A percentile compares a stretch with the other conserved stretches of the same genome.
phyloP scores from a whole-genome alignment of 805 yeast species.

The Ogataea ramenticola region DNA sequence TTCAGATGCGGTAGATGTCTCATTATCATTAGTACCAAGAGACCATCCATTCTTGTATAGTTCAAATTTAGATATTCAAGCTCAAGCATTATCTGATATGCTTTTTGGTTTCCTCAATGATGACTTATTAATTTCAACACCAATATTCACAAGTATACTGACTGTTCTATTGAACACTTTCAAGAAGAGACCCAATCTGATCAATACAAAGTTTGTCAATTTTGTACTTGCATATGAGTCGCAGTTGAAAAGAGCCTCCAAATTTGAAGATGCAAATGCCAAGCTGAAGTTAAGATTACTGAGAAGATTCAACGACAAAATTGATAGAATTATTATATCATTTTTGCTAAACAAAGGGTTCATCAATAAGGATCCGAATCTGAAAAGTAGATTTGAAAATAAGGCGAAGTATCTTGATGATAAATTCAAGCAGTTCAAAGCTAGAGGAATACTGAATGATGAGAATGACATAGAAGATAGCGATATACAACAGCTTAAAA shows the following conservation, averaged over 20 bases:
- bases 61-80: conserved; percentile 57
- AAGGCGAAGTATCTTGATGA: conserved; percentile 25
- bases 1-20: conserved; percentile 25
- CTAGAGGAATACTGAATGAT: conserved; percentile 28
- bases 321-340: conserved; percentile 25
- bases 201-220: conserved; percentile 46
- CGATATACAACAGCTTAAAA: conserved; percentile 17
- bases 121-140: conserved; percentile 47
- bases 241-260: conserved; percentile 47
- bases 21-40: conserved; percentile 41
- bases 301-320: conserved; percentile 29
- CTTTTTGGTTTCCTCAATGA: conserved; percentile 49
- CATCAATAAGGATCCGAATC: conserved; percentile 21
- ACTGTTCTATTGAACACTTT: conserved; percentile 58
- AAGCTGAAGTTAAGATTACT: conserved; percentile 22
- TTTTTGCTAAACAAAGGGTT: conserved; percentile 27
- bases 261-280: conserved; percentile 26
- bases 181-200: conserved; percentile 56
- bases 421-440: conserved; percentile 19
- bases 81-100: conserved; percentile 59
- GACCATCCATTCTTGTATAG: conserved; percentile 62
- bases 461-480: conserved; percentile 40
- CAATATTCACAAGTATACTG: conserved; percentile 59
- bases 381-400: conserved; percentile 25
- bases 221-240: conserved; percentile 57